A percentile compares a stretch with the other conserved stretches of the same genome.
phyloP scores from a whole-genome alignment of 2,329 filamentous ascomycete species.

The Microcyclospora tardicrescens region DNA sequence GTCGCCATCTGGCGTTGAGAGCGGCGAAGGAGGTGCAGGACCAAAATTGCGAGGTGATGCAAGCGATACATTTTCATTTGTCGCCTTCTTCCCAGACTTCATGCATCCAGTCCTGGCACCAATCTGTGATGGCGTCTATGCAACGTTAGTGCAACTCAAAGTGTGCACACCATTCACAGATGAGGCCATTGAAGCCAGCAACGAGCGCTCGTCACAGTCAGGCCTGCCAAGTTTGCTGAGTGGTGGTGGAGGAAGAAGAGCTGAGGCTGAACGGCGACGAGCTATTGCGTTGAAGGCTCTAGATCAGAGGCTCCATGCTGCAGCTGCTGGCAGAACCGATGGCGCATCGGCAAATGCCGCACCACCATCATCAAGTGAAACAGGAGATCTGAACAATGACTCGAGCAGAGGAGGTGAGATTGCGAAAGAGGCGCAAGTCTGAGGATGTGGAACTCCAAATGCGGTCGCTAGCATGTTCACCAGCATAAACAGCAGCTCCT shows the following conservation, averaged over 20 bases:
- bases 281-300: slow-evolving; percentile 82
- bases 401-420: too few relatives aligned
- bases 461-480: too few relatives aligned
- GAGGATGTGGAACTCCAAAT: too few relatives aligned
- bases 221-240: slow-evolving; percentile 48
- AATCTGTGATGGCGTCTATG: slow-evolving; percentile 63
- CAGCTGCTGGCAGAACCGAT: slow-evolving; percentile 33
- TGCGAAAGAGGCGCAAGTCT: too few relatives aligned
- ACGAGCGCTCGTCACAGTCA: slow-evolving; percentile 43
- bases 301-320: slow-evolving; percentile 83
- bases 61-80: slow-evolving; percentile 90
- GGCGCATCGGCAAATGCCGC: background rate
- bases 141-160: slow-evolving; percentile 57
- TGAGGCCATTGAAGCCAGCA: slow-evolving; percentile 62
- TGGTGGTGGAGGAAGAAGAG: slow-evolving; percentile 51
- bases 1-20: slow-evolving; percentile 32
- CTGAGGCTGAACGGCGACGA: slow-evolving; percentile 81
- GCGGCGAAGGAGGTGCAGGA: slow-evolving; percentile 34
- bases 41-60: slow-evolving; percentile 68
- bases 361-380: too few relatives aligned
- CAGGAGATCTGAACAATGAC: too few relatives aligned
- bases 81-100: slow-evolving; percentile 84
- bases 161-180: slow-evolving; percentile 77
- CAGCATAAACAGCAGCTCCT: too few relatives aligned
- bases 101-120: slow-evolving; percentile 65